These are phyloP conservation scores for Coemansia sp. DNA, from an alignment of 192 early-diverging fungal genomes.

Conservation along the genomic window DNA sequence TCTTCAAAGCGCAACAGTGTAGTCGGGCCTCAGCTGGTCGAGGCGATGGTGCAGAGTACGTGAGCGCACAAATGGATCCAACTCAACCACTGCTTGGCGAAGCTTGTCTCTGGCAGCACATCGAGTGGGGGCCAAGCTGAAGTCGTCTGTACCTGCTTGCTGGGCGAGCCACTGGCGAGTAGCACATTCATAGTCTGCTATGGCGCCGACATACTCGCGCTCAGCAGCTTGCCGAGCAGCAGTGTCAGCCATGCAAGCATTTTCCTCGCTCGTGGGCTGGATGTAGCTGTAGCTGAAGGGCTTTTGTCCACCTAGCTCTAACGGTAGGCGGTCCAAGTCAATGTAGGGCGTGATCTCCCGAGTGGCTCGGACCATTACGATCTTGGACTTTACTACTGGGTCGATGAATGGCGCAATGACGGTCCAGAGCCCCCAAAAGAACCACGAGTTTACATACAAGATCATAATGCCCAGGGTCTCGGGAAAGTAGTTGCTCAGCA, in stretches of 20 bases:
- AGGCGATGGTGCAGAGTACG: constrained; percentile 54
- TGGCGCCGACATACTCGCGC: constrained; percentile 28
- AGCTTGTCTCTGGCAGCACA: constrained; percentile 40
- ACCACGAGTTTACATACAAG: constrained; percentile 78
- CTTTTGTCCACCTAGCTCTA: constrained; percentile 62
- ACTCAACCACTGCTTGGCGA: constrained; percentile 28
- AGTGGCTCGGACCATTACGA: constrained; percentile 66
- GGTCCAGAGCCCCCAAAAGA: constrained; percentile 82
- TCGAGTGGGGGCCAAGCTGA: background rate
- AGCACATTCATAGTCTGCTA: constrained; percentile 42
- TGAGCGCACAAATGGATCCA: constrained; percentile 57
- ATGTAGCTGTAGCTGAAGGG: constrained; percentile 59
- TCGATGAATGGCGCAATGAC: constrained; percentile 83
- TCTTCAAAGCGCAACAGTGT: constrained; percentile 6
- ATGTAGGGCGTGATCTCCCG: constrained; percentile 66
- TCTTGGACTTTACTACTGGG: constrained; percentile 83
- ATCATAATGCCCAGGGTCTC: constrained; percentile 78
- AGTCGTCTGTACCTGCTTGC: background rate
- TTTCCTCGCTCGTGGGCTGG: constrained; percentile 52
- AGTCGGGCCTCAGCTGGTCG: constrained; percentile 24
- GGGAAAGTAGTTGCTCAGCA: constrained; percentile 87
- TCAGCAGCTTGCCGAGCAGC: constrained; percentile 42
- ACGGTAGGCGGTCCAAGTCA: constrained; percentile 55
- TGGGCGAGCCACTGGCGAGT: constrained; percentile 54
- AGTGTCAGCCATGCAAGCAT: constrained; percentile 52